Evolutionary conservation across 2,329 filamentous ascomycete species (phyloP).

Genomic region (Clarireedia homoeocarpa): DNA sequence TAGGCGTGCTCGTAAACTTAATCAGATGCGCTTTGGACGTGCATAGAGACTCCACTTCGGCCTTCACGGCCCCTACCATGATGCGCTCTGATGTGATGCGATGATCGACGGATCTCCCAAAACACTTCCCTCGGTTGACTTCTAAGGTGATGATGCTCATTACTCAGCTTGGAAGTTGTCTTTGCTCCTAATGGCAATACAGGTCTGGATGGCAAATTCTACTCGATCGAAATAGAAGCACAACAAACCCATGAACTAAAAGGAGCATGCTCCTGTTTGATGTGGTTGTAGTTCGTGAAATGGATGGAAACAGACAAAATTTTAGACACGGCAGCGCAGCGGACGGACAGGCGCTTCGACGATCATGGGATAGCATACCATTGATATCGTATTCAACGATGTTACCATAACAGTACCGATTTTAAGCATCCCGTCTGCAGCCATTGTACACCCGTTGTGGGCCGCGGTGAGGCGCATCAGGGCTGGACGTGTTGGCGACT

Average conservation of each 20-base stretch:
- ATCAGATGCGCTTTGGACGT: no score
- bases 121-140: not conserved
- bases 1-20: no score
- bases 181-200: no score
- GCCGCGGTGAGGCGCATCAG: not conserved
- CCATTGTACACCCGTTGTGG: not conserved
- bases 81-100: no score
- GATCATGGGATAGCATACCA: not conserved
- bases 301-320: not conserved
- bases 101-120: not conserved
- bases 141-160: no score
- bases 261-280: not conserved
- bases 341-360: not conserved
- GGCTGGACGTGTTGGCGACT: no score
- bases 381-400: not conserved
- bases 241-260: not conserved
- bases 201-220: not conserved
- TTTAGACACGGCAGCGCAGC: not conserved
- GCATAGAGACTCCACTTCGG: no score
- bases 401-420: not conserved
- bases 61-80: not conserved
- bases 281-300: not conserved
- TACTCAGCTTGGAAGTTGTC: no score
- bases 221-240: not conserved
- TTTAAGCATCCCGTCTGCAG: not conserved